Base-by-base conservation (phyloP, 78 protist genomes). In the Salpingoeca rosetta region DNA sequence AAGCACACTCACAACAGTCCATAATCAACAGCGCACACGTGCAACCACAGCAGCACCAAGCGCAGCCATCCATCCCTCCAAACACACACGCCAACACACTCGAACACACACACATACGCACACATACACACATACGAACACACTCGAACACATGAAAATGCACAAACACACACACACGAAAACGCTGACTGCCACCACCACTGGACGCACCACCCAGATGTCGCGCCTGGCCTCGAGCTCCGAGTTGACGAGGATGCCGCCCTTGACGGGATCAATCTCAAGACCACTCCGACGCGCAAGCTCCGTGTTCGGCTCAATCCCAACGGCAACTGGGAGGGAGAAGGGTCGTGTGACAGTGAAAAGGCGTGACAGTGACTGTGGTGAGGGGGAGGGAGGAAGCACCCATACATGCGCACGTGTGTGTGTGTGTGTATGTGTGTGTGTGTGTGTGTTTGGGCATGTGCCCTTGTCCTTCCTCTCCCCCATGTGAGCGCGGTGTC, bases 211-310 rank as follows among this genome's bases (percentile, higher is more conserved):
- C 41, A 88, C 96, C 28, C 73, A 94, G 38, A 94, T 73, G 40
- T 89, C 85, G 7, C 90, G 41, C 74, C 96, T 81, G 22, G 93
- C 90, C 87, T 90, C 94, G 17, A 94, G 74, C 83, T 94, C 96
- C 0, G 94, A 84, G 82, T 94, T 94, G 3, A 85, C 93, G 7
- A 90, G 56, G 38, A 90, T 82, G 36, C 96, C 96, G 40, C 96
- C 96, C 65, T 85, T 83, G 51, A 38, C 22, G 27, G 81, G 80
- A 84, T 94, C 96, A 1, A 94, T 75, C 78, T 94, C 96, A 28
- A 94, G 81, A 10, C 89, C 81, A 7, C 93, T 88, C 0, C 44
- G 40, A 22, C 65, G 78, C 36, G 92, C 94, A 28, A 94, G 44
- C n/a, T 86, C 88, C 10, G 79, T 78, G 57, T 91, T 88, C 44